Evolutionary conservation across 139 green algal species (phyloP).

Genomic region (Closterium sp.): DNA sequence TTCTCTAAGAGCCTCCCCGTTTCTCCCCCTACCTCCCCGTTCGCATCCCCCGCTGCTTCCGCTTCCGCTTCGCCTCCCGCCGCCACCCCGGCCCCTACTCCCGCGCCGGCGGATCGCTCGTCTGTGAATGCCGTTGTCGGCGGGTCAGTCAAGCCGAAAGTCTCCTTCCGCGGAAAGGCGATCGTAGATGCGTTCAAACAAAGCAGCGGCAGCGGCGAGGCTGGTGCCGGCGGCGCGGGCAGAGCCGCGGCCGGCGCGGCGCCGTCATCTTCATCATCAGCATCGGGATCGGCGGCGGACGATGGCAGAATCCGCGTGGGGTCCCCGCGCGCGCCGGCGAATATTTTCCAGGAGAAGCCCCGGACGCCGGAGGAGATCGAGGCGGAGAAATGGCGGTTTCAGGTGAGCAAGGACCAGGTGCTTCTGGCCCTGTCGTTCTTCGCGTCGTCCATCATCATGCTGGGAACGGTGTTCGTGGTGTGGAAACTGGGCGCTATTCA

Average conservation of each 20-base stretch:
- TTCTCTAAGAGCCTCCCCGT: neutral
- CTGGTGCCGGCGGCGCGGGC: no score
- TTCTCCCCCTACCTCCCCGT: neutral
- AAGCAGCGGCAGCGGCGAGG: neutral
- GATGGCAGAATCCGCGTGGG: neutral
- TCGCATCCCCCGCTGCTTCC: neutral
- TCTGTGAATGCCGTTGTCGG: neutral
- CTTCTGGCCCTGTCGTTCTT: slow-evolving; percentile 57
- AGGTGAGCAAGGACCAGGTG: slow-evolving; percentile 28
- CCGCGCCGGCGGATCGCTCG: neutral
- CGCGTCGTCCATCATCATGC: slow-evolving; percentile 49
- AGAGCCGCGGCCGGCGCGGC: neutral
- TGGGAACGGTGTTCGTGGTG: slow-evolving; percentile 55
- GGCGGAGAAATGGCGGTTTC: slow-evolving; percentile 39
- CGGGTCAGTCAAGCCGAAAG: neutral
- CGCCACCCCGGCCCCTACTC: neutral
- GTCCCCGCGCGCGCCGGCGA: slow-evolving; percentile 1
- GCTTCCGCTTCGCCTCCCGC: neutral
- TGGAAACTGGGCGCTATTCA: slow-evolving; percentile 46
- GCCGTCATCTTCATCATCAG: neutral
- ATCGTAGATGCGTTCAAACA: neutral
- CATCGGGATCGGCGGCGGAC: neutral
- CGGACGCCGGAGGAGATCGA: slow-evolving; percentile 20
- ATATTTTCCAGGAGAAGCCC: slow-evolving; percentile 19
- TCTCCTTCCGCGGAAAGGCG: neutral